Percentiles rank a stretch among this genome's conserved stretches.
Conservation (phyloP, 192 early-diverging fungal species). For the Mortierella alpina region DNA sequence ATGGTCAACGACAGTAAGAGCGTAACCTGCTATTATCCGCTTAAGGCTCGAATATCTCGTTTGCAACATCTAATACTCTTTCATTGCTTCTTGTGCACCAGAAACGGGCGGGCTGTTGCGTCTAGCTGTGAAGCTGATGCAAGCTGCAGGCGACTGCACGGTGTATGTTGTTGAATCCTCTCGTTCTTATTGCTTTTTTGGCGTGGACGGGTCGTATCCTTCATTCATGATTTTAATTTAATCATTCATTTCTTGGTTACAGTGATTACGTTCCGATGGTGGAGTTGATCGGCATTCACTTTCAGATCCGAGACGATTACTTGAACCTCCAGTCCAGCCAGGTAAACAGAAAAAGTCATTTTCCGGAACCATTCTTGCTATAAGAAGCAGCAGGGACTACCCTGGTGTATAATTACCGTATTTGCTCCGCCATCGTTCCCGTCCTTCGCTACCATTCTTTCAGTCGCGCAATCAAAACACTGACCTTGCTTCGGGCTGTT, state of each 20-base stretch:
- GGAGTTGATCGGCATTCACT: conserved; percentile 91
- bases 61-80: too few species aligned
- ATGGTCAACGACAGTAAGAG: conserved; percentile 95
- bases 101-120: conserved; percentile 97
- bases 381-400: too few species aligned
- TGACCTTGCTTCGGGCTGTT: background rate
- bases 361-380: too few species aligned
- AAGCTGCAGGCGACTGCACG: conserved; percentile 66
- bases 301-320: conserved; percentile 98
- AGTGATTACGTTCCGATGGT: conserved; percentile 87
- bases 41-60: too few species aligned
- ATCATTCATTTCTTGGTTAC: background rate
- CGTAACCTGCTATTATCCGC: too few species aligned
- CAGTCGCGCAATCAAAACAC: too few species aligned
- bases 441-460: too few species aligned
- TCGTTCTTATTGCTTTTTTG: too few species aligned
- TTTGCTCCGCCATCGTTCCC: background rate
- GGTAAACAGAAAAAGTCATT: conserved; percentile 52
- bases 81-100: conserved; percentile 23
- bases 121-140: conserved; percentile 95
- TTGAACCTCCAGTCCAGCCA: conserved; percentile 89
- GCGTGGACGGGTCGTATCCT: too few species aligned
- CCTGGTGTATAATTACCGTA: background rate
- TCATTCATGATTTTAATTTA: too few species aligned
- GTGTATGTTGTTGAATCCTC: conserved; percentile 13